Percentiles rank a stretch among this genome's conserved stretches.
Conservation (phyloP, 441 rosid species). For the Metrosideros polymorpha region DNA sequence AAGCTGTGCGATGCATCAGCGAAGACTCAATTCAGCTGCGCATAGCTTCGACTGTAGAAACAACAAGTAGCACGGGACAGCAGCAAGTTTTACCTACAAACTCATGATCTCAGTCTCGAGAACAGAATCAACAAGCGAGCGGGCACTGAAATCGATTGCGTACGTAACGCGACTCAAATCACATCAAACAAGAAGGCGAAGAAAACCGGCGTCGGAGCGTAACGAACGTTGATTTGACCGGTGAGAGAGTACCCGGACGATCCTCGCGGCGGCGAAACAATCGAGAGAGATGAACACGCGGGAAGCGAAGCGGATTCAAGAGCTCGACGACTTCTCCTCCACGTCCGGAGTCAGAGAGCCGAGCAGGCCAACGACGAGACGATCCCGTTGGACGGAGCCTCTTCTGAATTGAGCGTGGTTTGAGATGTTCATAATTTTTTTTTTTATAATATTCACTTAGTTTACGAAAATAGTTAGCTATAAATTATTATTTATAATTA, state of each 20-base stretch:
- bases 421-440: too few relatives aligned
- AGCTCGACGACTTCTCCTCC: background rate
- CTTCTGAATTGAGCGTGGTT: background rate
- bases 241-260: background rate
- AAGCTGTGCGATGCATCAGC: background rate
- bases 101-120: background rate
- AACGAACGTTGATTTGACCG: background rate
- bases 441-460: too few relatives aligned
- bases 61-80: background rate
- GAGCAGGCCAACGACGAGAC: background rate
- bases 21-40: background rate
- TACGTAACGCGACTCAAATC: background rate
- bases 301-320: background rate
- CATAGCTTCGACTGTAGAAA: background rate
- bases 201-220: background rate
- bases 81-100: background rate
- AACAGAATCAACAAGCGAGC: background rate
- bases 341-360: background rate
- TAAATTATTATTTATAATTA: too few relatives aligned
- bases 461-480: too few relatives aligned
- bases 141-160: background rate
- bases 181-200: background rate
- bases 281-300: background rate
- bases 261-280: background rate
- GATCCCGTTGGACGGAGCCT: background rate